These are phyloP conservation scores for Boechera stricta DNA, from an alignment of 345 rosid species.

Conservation along the genomic window DNA sequence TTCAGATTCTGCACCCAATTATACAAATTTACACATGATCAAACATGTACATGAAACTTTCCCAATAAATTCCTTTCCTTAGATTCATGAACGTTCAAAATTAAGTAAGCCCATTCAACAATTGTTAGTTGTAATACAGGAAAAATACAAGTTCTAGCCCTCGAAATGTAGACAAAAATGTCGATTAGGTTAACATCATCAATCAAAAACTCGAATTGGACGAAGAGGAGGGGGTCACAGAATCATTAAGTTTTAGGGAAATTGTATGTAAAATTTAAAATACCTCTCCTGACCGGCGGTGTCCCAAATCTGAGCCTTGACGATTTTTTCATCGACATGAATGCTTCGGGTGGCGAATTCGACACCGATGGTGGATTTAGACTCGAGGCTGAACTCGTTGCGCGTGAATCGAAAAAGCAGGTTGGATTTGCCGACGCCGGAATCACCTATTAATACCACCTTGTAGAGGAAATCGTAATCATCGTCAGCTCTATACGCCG, in stretches of 20 bases:
- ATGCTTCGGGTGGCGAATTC: conserved; percentile 87
- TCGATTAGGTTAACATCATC: neutral
- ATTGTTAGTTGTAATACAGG: too few species aligned
- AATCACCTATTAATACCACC: conserved; percentile 77
- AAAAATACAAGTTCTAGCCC: too few species aligned
- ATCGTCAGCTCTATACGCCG: conserved; percentile 79
- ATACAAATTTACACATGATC: neutral
- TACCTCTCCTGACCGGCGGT: conserved; percentile 89
- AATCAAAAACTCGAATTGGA: too few species aligned
- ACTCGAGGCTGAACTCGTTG: conserved; percentile 84
- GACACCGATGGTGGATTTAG: conserved; percentile 85
- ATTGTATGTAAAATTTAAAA: neutral
- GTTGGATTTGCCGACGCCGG: conserved; percentile 86
- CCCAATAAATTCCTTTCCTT: neutral
- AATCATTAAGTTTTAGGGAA: neutral
- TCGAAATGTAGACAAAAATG: too few species aligned
- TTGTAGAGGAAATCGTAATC: conserved; percentile 87
- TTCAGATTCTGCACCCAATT: neutral
- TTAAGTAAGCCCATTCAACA: too few species aligned
- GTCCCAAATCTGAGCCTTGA: conserved; percentile 94
- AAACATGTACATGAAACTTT: neutral
- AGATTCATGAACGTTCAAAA: conserved; percentile 7
- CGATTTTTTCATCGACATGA: conserved; percentile 73
- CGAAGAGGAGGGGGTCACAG: neutral
- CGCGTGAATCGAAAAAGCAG: conserved; percentile 74